Base-by-base conservation (phyloP, 225 moss, liverwort and hornwort genomes). In the Marchantia paleacea region DNA sequence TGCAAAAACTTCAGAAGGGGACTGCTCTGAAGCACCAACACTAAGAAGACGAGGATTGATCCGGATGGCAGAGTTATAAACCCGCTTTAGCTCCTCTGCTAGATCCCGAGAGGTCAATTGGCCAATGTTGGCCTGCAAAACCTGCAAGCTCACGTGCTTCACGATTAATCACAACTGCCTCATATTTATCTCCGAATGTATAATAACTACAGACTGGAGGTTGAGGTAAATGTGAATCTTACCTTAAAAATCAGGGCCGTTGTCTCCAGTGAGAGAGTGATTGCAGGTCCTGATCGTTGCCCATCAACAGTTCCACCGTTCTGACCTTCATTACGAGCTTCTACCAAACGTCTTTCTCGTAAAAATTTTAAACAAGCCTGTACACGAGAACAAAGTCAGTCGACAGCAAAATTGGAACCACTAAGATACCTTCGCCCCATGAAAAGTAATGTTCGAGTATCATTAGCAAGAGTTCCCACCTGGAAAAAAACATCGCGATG, bases 401-500 rank as follows among this genome's bases (percentile, higher is more conserved):
- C 7, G 29, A 25, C 58, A 28, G 76, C 12, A 12, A 76, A 19
- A 30, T 57, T 0, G 31, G 3, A 74, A 72, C 4, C 13, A 30
- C 39, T 6, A 12, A 6, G 68, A 30, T 68, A 68, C 10, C 24
- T 24, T 63, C n/a, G 25, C 9, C 63, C 18, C n/a, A 11, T 0
- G 18, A 9, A 0, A 25, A 63, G n/a, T 9, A 63, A 63, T 9
- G 24, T 6, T 25, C 6, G 28, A 12, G 12, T 31, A 68, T 53
- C 71, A 55, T 28, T n/a, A 52, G 70, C 3, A 65, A 82, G 20
- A 10, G 80, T 49, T 16, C 75, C 66, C 29, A 93, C 96, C 92
- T 82, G 88, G 83, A 94, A 91, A 84, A 96, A 96, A 57, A 89
- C 78, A 86, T 96, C 96, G 70, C 91, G 92, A 85, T 90, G 85